Conservation (phyloP, 2,329 filamentous ascomycete species). For the Ophiosphaerella herpotricha region DNA sequence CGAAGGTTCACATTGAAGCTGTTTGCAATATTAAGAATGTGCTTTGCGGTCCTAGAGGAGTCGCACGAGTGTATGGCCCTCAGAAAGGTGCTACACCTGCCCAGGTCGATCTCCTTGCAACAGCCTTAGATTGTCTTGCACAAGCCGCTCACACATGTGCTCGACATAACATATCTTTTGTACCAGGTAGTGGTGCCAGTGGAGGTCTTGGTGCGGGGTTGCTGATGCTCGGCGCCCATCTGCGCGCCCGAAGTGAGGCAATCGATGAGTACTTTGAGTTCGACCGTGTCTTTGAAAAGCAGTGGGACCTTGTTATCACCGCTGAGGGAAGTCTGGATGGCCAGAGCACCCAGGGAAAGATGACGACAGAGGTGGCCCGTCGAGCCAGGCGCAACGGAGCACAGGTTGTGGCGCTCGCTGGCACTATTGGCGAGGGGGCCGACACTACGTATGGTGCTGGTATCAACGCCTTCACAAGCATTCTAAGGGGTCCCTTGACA, state of each 20-base stretch:
- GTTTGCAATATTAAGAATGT: constrained; percentile 59
- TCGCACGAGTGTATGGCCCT: constrained; percentile 57
- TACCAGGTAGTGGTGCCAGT: constrained; percentile 57
- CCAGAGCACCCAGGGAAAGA: constrained; percentile 58
- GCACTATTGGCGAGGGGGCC: constrained; percentile 36
- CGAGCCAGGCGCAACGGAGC: constrained; percentile 53
- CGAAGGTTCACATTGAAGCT: constrained; percentile 52
- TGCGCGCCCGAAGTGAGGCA: constrained; percentile 56
- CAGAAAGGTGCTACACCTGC: constrained; percentile 56
- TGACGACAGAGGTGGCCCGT: constrained; percentile 58
- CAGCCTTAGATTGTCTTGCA: constrained; percentile 52
- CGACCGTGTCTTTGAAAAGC: constrained; percentile 50
- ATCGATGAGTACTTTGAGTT: constrained; percentile 58
- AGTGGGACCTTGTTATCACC: constrained; percentile 57
- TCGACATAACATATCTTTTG: constrained; percentile 42
- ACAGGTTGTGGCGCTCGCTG: constrained; percentile 51
- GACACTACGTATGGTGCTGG: constrained; percentile 33
- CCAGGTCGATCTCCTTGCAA: constrained; percentile 51
- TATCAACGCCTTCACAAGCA: constrained; percentile 45
- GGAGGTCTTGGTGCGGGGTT: constrained; percentile 59
- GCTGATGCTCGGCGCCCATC: constrained; percentile 52
- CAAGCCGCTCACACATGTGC: constrained; percentile 41
- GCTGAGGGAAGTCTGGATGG: constrained; percentile 59
- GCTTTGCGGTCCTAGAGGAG: constrained; percentile 55
- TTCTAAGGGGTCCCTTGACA: constrained; percentile 39